These are phyloP conservation scores for Fusarium sp. DNA, from an alignment of 2,329 filamentous ascomycete species.

Conservation along the genomic window DNA sequence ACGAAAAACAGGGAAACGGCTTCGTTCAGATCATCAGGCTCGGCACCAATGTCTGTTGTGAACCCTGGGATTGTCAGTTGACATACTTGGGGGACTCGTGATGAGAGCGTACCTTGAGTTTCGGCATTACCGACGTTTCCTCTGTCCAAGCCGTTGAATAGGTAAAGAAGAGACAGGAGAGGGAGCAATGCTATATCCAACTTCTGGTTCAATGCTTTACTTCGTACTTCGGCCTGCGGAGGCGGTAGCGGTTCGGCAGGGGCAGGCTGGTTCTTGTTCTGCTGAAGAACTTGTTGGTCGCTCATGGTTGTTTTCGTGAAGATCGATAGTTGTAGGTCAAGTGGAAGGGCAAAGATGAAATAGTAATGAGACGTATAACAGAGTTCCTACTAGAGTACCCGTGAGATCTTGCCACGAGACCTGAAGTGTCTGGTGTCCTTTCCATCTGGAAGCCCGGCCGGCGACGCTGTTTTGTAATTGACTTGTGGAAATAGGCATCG, in stretches of 20 bases:
- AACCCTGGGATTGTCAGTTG: constrained; percentile 36
- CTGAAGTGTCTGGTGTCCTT: constrained; percentile 5
- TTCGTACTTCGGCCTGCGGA: constrained; percentile 24
- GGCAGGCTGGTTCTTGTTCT: constrained; percentile 21
- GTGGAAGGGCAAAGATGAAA: background rate
- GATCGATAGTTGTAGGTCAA: background rate
- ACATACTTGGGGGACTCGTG: background rate
- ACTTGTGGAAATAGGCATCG: constrained; percentile 7
- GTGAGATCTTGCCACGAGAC: background rate
- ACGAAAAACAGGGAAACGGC: constrained; percentile 50
- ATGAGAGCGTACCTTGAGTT: constrained; percentile 50
- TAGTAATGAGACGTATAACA: background rate
- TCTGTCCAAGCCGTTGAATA: constrained; percentile 60
- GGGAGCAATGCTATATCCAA: constrained; percentile 56
- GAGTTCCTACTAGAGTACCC: background rate
- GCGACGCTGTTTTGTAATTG: constrained; percentile 14
- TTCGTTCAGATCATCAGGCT: constrained; percentile 48
- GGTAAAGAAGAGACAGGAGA: constrained; percentile 57
- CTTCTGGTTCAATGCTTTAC: constrained; percentile 52
- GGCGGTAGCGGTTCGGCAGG: constrained; percentile 12
- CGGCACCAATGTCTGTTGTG: constrained; percentile 46
- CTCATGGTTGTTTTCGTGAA: constrained; percentile 16
- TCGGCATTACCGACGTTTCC: constrained; percentile 61
- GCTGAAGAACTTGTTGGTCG: constrained; percentile 12
- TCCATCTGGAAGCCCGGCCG: constrained; percentile 20